These are phyloP conservation scores for Floccularia luteovirens DNA, from an alignment of 768 basidiomycete species.

Conservation along the genomic window DNA sequence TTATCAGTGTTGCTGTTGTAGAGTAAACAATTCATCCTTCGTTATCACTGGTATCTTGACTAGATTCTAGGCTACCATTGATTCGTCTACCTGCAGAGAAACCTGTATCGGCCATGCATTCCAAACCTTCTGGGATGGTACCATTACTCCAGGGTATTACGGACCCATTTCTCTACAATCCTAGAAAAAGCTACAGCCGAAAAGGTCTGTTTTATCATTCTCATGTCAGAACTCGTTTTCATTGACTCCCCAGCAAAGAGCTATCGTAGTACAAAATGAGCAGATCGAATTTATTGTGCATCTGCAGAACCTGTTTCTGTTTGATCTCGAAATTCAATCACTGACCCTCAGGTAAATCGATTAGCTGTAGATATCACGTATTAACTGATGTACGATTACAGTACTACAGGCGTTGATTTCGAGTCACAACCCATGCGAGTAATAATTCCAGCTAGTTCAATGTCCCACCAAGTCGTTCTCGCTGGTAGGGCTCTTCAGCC, in stretches of 20 bases:
- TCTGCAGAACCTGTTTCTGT: conserved; percentile 87
- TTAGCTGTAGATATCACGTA: background rate
- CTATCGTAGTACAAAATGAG: conserved; percentile 81
- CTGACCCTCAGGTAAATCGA: conserved; percentile 64
- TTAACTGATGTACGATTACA: conserved; percentile 19
- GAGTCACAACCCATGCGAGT: conserved; percentile 57
- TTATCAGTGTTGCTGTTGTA: conserved; percentile 71
- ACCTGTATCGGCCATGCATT: conserved; percentile 44
- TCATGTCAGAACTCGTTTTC: conserved; percentile 2
- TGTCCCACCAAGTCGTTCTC: conserved; percentile 68
- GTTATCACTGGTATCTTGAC: conserved; percentile 7
- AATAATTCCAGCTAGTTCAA: conserved; percentile 64
- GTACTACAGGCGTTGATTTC: conserved; percentile 77
- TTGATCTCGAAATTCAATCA: conserved; percentile 83
- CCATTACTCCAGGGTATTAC: conserved; percentile 50
- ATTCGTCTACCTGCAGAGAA: conserved; percentile 72
- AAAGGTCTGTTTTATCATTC: conserved; percentile 36
- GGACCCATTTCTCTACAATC: conserved; percentile 92
- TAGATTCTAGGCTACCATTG: conserved; percentile 48
- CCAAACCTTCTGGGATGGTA: conserved; percentile 27
- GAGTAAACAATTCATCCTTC: conserved; percentile 42
- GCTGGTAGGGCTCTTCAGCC: conserved; percentile 55
- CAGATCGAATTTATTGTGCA: conserved; percentile 73
- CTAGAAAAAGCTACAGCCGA: conserved; percentile 52
- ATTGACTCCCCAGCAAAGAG: conserved; percentile 37